Base-by-base conservation (phyloP, 805 yeast species). In the Yarrowia keelungensis region DNA sequence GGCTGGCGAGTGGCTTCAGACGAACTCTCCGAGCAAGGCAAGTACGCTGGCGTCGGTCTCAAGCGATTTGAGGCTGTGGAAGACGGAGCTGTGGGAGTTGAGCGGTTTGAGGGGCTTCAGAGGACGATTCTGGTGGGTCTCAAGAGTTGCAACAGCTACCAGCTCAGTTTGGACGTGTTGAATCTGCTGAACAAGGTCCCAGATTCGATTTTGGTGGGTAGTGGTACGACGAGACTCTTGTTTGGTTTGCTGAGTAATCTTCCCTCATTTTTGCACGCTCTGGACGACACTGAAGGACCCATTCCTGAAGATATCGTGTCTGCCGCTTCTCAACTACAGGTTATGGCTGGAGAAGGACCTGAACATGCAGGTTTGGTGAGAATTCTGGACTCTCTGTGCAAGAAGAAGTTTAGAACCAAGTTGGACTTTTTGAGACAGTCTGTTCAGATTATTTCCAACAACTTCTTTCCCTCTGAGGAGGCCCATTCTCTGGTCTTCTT, bases 81-180 rank as follows among this genome's bases (percentile, higher is more conserved):
- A 2, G 56, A 62, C 9, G 67, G 47, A 5, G 67, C 19, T 15
- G 53, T 61, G 1, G 67, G 67, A 0, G 50, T 62, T 10, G 54
- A 98, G 0, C 85, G 87, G 69, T 95, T 92, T 77, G 94, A 89
- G 74, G 98, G 98, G 0, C 80, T 95, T 8, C 97, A 92, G 74
- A 88, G 85, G 54, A 83, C 89, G 19, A 86, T 93, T 0, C 81
- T 92, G 84, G 85, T 87, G 56, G 99, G 99, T 0, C 79, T 96
- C 69, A 80, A 97, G 67, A 92, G 98, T 0, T 81, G 92, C 0
- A 86, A 87, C 64, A 85, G 97, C 0, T 90, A 88, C 80, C 96
- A 91, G 10, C 87, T 90, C 12, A 85, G 97, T 0, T 80, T 92
- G 73, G 85, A 85, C 70, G 84, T 94, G 49, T 77, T 95, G 69